Base-by-base conservation (phyloP, 2,329 filamentous ascomycete genomes). In the Phaeosphaeriaceae sp. region DNA sequence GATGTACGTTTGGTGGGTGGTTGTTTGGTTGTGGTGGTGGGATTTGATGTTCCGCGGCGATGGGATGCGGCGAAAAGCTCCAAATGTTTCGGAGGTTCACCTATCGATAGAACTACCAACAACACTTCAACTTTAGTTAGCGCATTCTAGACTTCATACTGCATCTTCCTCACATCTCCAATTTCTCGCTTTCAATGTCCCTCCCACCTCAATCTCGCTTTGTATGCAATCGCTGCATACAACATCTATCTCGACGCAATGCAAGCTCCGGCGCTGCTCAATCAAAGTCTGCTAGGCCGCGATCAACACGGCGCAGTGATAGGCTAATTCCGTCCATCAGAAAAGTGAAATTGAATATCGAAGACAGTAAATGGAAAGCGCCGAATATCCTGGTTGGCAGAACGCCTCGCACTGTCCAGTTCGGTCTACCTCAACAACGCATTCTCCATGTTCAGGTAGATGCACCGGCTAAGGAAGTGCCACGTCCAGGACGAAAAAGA, bases 31-130 rank as follows among this genome's bases (percentile, higher is more conserved):
- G n/a, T n/a, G n/a, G 25, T 27, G 25, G 25, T 9, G 25, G 25
- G 25, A 27, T 27, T 27, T n/a, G 36, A 40, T 40, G 36, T 17
- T 40, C 36, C 36, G 36, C 36, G 36, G 25, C 9, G 25, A 9
- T 27, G 25, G n/a, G 25, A 27, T 27, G 36, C 36, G 36, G 68
- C 63, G 68, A 69, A 71, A 73, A 71, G 57, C 61, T 65, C 58
- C 56, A 40, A 53, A 36, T 49, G 47, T 27, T 15, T 20, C 10
- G 62, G 47, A 49, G 42, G 21, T 45, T 15, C 19, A 17, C 22
- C n/a, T 45, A 20, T 45, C 42, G 42, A 45, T 21, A 44, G 15
- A 3, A n/a, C n/a, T n/a, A n/a, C n/a, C n/a, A n/a, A n/a, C n/a
- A n/a, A n/a, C n/a, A n/a, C n/a, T n/a, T 44, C n/a, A 22, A 27